Percentiles rank a stretch among this genome's conserved stretches.
Evolutionary conservation across 1,284 basidiomycete species (phyloP).

Genomic region (Fomitopsis palustris): DNA sequence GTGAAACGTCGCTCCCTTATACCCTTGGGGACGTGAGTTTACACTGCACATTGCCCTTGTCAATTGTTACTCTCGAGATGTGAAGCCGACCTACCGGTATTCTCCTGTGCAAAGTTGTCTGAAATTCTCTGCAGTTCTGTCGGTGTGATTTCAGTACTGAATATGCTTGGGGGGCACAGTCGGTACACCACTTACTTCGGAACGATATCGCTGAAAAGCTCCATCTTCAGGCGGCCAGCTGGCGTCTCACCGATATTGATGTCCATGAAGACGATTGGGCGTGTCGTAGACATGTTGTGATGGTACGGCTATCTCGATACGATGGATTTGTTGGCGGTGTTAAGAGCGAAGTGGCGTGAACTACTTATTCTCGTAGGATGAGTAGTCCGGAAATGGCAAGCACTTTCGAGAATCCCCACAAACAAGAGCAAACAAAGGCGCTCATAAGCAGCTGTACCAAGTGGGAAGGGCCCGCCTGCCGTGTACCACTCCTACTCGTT

Average conservation of each 20-base stretch:
- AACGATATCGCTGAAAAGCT: slow-evolving; percentile 88
- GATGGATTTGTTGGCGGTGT: neutral
- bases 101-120: slow-evolving; percentile 96
- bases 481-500: neutral
- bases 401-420: neutral
- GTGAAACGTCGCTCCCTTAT: slow-evolving; percentile 89
- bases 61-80: neutral
- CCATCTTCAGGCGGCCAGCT: slow-evolving; percentile 94
- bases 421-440: neutral
- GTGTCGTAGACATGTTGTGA: slow-evolving; percentile 27
- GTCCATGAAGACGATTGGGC: slow-evolving; percentile 96
- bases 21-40: slow-evolving; percentile 84
- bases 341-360: neutral
- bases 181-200: slow-evolving; percentile 55
- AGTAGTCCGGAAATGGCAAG: neutral
- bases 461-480: no score
- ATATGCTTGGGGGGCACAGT: neutral
- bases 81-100: slow-evolving; percentile 56
- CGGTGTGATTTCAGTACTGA: neutral
- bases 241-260: slow-evolving; percentile 93
- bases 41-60: slow-evolving; percentile 62
- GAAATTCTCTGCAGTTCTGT: slow-evolving; percentile 92
- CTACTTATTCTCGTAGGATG: neutral
- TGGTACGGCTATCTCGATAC: no score
- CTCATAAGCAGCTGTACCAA: neutral